Percentiles rank a stretch among this genome's conserved stretches.
phyloP scores from a whole-genome alignment of 306 rosid genomes.

The Quercus ilex region DNA sequence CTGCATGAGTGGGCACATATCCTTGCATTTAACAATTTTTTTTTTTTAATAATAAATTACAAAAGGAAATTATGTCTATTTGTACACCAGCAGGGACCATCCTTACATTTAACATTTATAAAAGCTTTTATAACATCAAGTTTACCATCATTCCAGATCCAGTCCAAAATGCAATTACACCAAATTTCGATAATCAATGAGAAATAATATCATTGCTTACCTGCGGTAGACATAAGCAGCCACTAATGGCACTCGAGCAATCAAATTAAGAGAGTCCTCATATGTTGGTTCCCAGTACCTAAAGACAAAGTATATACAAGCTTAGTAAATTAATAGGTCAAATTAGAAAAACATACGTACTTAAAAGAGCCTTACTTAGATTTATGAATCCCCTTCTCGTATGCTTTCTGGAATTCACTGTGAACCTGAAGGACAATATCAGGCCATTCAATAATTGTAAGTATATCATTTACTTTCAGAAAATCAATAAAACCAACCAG shows the following conservation, averaged over 20 bases:
- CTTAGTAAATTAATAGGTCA: conserved; percentile 22
- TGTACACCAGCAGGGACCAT: background rate
- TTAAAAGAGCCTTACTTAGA: conserved; percentile 49
- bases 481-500: background rate
- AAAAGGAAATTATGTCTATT: no score
- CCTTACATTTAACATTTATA: background rate
- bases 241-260: conserved; percentile 83
- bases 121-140: background rate
- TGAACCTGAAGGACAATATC: conserved; percentile 58
- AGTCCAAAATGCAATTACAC: conserved; percentile 1
- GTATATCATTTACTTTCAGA: background rate
- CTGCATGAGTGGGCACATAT: no score
- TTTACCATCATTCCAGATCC: conserved; percentile 7
- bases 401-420: conserved; percentile 92
- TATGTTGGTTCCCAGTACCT: conserved; percentile 99
- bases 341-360: conserved; percentile 7
- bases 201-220: conserved; percentile 42
- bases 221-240: conserved; percentile 92
- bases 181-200: background rate
- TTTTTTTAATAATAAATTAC: no score
- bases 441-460: conserved; percentile 12
- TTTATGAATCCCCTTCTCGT: conserved; percentile 75
- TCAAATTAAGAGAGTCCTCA: conserved; percentile 84
- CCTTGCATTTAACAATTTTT: no score
- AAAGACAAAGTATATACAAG: conserved; percentile 18